Evolutionary conservation across 345 rosid species (phyloP).

Genomic region (Pistacia integerrima): DNA sequence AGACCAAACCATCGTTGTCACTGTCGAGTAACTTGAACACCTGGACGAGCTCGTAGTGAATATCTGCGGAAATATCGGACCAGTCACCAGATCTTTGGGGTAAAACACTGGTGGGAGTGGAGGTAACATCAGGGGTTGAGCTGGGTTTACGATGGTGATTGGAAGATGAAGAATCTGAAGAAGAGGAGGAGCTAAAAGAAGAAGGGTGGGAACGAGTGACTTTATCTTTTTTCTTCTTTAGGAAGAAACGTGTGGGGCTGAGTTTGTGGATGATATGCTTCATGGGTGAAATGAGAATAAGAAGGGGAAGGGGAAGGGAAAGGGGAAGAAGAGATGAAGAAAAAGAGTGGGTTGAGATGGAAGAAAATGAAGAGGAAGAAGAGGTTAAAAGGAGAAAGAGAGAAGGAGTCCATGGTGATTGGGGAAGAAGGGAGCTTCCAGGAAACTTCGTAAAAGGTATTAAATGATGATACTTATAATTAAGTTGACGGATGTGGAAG

Average conservation of each 20-base stretch:
- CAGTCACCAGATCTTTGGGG: conserved; percentile 47
- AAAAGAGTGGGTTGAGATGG: conserved; percentile 7
- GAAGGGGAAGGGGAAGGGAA: not conserved
- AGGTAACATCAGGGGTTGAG: conserved; percentile 11
- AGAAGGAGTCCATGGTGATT: conserved; percentile 29
- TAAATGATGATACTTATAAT: conserved; percentile 2
- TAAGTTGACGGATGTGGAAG: not conserved
- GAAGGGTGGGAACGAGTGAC: conserved; percentile 65
- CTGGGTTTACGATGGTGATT: conserved; percentile 23
- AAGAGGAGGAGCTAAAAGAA: conserved; percentile 49
- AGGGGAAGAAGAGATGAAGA: not conserved
- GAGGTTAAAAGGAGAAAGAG: conserved; percentile 55
- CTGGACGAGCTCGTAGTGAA: conserved; percentile 39
- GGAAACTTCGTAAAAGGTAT: conserved; percentile 59
- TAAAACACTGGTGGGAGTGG: conserved; percentile 77
- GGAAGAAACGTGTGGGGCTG: conserved; percentile 70
- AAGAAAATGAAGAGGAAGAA: conserved; percentile 31
- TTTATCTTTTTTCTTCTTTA: conserved; percentile 45
- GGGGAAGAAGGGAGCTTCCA: conserved; percentile 49
- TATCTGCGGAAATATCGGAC: conserved; percentile 38
- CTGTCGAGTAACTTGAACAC: conserved; percentile 59
- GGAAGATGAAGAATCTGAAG: conserved; percentile 35
- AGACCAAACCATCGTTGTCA: conserved; percentile 59
- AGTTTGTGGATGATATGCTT: conserved; percentile 37
- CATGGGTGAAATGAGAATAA: conserved; percentile 29